These are phyloP conservation scores for Neoarthrinium moseri DNA, from an alignment of 2,329 filamentous ascomycete species.

Conservation along the genomic window DNA sequence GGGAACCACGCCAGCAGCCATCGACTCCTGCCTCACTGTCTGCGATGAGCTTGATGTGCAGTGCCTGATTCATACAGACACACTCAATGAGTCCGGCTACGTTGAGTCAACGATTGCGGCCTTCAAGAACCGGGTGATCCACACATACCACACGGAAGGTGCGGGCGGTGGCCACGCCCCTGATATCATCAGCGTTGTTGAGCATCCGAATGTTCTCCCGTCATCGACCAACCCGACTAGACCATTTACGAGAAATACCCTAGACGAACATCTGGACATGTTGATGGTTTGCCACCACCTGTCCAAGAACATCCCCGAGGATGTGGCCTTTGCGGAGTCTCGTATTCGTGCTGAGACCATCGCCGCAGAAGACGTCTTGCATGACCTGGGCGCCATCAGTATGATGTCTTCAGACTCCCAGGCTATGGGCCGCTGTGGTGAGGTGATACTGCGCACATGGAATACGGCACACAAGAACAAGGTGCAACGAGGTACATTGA, in stretches of 20 bases:
- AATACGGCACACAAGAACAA: constrained; percentile 98
- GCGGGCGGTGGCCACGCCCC: constrained; percentile 93
- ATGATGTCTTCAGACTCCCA: constrained; percentile 98
- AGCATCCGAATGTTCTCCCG: constrained; percentile 83
- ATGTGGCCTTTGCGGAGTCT: constrained; percentile 91
- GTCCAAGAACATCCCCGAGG: constrained; percentile 88
- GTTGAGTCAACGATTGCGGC: constrained; percentile 88
- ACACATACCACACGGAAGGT: constrained; percentile 96
- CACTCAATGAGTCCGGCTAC: constrained; percentile 95
- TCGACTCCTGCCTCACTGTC: constrained; percentile 80
- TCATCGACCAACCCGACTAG: constrained; percentile 90
- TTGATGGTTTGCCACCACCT: constrained; percentile 97
- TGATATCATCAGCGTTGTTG: constrained; percentile 92
- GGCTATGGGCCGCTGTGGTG: constrained; percentile 94
- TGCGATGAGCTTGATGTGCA: constrained; percentile 93
- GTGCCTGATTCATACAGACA: constrained; percentile 93
- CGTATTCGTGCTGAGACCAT: constrained; percentile 96
- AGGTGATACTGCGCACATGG: constrained; percentile 92
- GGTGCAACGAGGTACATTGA: constrained; percentile 71
- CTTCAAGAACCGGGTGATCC: constrained; percentile 83
- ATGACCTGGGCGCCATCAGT: constrained; percentile 90
- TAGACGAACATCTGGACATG: constrained; percentile 98
- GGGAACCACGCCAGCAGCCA: constrained; percentile 87
- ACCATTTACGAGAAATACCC: constrained; percentile 86
- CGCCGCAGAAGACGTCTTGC: constrained; percentile 91